Evolutionary conservation across 1,284 basidiomycete genomes (phyloP), one percentile per base, ranked within the genome.

Genomic region (Cutaneotrichosporon mucoides): DNA sequence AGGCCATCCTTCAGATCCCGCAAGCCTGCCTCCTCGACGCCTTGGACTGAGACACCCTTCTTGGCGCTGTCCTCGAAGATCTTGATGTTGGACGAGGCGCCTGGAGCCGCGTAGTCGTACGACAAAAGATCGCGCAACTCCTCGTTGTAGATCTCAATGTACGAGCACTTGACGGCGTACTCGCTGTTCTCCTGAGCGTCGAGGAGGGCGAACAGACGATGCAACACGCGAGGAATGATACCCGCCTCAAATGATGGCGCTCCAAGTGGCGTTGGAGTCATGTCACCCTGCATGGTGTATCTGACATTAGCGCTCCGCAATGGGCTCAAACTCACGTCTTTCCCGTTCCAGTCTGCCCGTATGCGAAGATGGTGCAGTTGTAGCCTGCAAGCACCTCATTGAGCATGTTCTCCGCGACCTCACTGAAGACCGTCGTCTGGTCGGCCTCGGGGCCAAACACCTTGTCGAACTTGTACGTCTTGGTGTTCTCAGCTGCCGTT

Each of bases 111-210:
- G 75, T 66, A 90, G 79, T 94, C 88, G 63, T 81, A 81, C 3
- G 89, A 85, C 38, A 96, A 85, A 37, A 98, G 83, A 73, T 98
- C 94, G 37, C 94, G 88, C n/a, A 99, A 84, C 75, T 99, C 95
- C 79, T 99, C 96, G 73, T 99, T 99, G 80, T 99, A 99, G n/a
- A 99, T 83, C 74, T 99, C 96, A 56, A 99, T 84, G 74, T 88
- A 98, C 0, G 92, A 95, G 57, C 96, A 86, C 71, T 92, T 93
- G 73, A 99, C 93, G 66, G 90, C 89, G 74, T 88, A 99, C 71
- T 99, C 96, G 12, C 74, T 64, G 35, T 85, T 77, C 10, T 83
- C 81, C 0, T 84, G 84, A 6, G 83, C 81, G 68, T 96, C 92
- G 7, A 99, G 85, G 53, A 90, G 84, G 60, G 91, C 86, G 73